phyloP scores from a whole-genome alignment of 352 stramenopile species.

The Phytophthora syringae region DNA sequence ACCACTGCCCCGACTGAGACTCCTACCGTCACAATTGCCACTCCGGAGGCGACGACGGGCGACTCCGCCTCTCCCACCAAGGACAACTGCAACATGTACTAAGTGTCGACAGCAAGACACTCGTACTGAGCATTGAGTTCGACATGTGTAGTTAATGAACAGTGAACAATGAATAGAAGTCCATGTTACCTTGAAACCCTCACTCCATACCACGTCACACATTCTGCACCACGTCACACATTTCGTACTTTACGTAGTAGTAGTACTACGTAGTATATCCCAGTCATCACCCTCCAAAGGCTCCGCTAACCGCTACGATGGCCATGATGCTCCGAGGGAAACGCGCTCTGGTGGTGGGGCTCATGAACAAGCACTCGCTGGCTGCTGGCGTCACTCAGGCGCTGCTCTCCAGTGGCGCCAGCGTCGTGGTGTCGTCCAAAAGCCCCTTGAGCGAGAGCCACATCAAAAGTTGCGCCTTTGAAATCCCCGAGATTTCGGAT shows the following conservation, averaged over 20 bases:
- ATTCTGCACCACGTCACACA: conserved; percentile 10
- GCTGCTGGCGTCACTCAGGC: conserved; percentile 74
- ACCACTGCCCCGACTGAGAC: too few relatives aligned
- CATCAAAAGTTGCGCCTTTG: conserved; percentile 59
- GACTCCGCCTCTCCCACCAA: not conserved
- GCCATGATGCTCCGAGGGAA: conserved; percentile 60
- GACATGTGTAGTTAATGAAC: conserved; percentile 8
- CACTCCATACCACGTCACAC: too few relatives aligned
- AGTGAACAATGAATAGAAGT: conserved; percentile 6
- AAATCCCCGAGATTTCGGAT: conserved; percentile 22
- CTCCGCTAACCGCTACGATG: too few relatives aligned
- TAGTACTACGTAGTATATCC: too few relatives aligned
- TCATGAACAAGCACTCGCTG: conserved; percentile 92
- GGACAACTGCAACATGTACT: conserved; percentile 17
- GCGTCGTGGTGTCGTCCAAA: conserved; percentile 82
- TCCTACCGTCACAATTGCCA: not conserved
- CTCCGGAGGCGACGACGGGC: not conserved
- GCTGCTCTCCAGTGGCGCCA: conserved; percentile 68
- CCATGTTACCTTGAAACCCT: not conserved
- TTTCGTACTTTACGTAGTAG: not conserved
- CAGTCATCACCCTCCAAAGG: too few relatives aligned
- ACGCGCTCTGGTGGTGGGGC: conserved; percentile 84
- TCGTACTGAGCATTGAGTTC: too few relatives aligned
- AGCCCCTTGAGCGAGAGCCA: conserved; percentile 51
- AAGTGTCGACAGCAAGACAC: not conserved